Evolutionary conservation across 495 filamentous ascomycete genomes (phyloP).

Genomic region (Trichoderma virens): DNA sequence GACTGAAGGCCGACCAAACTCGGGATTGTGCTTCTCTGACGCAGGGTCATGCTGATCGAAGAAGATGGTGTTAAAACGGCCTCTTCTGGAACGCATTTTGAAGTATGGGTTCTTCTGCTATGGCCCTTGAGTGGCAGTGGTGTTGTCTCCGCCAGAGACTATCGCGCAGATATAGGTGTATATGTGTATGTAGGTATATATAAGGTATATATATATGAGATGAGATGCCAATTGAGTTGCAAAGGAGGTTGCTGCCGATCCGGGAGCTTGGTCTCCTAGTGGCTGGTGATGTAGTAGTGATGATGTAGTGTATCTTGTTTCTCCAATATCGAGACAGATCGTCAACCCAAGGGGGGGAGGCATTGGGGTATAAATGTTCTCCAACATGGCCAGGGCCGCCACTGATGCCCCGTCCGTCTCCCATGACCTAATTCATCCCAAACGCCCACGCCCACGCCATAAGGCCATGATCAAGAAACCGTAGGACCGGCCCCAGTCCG

Average conservation of each 20-base stretch:
- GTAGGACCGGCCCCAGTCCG: conserved; percentile 3
- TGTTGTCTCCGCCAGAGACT: neutral
- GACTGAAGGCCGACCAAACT: neutral
- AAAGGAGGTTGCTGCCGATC: too few species aligned
- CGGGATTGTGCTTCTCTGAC: conserved; percentile 4
- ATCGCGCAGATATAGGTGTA: neutral
- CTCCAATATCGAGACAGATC: neutral
- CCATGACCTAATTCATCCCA: neutral
- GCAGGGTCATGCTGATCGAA: conserved; percentile 11
- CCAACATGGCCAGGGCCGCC: neutral
- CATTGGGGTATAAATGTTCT: conserved; percentile 3
- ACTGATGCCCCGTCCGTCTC: neutral
- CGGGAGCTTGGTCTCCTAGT: too few species aligned
- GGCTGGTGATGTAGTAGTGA: too few species aligned
- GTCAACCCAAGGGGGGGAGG: neutral
- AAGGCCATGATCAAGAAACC: neutral
- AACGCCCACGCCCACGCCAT: neutral
- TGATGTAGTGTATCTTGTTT: neutral
- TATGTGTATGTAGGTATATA: neutral
- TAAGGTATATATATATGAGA: too few species aligned
- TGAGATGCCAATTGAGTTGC: too few species aligned
- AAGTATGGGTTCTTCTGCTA: neutral
- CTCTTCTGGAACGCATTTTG: neutral
- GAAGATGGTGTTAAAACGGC: neutral
- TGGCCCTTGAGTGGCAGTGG: neutral